A percentile compares a stretch with the other conserved stretches of the same genome.
Conservation (phyloP, 345 rosid genomes). For the Heritiera littoralis region DNA sequence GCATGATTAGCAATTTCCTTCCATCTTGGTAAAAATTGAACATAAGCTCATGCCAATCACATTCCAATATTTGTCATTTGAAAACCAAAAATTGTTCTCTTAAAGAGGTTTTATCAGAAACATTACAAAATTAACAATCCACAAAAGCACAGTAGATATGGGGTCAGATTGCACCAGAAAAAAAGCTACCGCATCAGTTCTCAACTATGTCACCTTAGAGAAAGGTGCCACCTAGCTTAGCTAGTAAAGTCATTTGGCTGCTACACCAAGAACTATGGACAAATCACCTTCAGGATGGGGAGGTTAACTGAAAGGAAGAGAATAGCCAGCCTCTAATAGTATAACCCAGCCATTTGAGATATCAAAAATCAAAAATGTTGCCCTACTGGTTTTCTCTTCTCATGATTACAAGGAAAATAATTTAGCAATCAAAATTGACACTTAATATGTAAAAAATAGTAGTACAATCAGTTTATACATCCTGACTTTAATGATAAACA, state of each 20-base stretch:
- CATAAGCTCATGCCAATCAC: not conserved
- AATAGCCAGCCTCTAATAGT: not conserved
- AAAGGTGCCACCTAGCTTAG: not conserved
- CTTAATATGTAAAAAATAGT: not conserved
- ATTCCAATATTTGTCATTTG: not conserved
- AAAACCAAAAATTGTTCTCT: not conserved
- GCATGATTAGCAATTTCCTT: not conserved
- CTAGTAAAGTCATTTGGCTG: not conserved
- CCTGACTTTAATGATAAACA: not conserved
- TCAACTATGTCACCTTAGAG: not conserved
- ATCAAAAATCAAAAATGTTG: not conserved
- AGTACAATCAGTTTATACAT: not conserved
- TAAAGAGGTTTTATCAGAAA: not conserved
- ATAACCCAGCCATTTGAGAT: not conserved
- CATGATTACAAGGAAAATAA: not conserved
- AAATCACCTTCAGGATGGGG: no score
- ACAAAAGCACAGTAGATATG: not conserved
- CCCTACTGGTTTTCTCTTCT: not conserved
- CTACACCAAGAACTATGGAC: not conserved
- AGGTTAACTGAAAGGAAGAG: conserved; percentile 7
- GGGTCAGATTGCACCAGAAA: not conserved
- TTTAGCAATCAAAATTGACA: not conserved
- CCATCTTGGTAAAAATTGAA: not conserved
- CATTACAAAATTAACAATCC: not conserved
- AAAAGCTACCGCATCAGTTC: not conserved